Evolutionary conservation across 2,329 filamentous ascomycete genomes (phyloP).

Genomic region (Fusarium decemcellulare): DNA sequence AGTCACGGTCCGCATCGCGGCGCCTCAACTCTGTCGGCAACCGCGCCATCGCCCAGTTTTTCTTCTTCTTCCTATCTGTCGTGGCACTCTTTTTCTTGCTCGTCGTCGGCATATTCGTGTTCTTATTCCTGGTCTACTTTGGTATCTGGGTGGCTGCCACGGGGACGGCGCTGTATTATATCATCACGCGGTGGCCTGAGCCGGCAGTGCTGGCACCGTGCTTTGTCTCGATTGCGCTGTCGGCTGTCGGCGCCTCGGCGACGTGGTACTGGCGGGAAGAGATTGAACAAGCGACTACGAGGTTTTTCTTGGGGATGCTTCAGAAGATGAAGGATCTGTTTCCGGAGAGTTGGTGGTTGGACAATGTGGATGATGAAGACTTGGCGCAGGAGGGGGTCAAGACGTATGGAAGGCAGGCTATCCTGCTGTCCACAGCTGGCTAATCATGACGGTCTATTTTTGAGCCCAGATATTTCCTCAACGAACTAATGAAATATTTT

Average conservation of each 20-base stretch:
- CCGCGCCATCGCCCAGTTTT: conserved; percentile 43
- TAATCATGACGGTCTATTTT: no score
- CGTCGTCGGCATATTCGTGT: not conserved
- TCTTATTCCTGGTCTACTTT: conserved; percentile 17
- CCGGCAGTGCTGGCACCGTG: conserved; percentile 43
- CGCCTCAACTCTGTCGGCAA: conserved; percentile 46
- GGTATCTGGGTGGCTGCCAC: conserved; percentile 39
- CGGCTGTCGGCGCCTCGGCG: conserved; percentile 18
- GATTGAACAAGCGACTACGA: conserved; percentile 1
- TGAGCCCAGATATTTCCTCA: no score
- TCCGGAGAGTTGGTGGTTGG: conserved; percentile 23
- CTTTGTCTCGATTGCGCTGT: conserved; percentile 37
- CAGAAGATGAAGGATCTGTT: not conserved
- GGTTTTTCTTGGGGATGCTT: not conserved
- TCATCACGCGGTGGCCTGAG: conserved; percentile 48
- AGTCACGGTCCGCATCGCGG: conserved; percentile 36
- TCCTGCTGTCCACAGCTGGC: not conserved
- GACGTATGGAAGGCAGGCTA: conserved; percentile 13
- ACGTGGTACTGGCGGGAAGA: conserved; percentile 29
- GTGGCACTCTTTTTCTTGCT: not conserved
- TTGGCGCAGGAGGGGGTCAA: conserved; percentile 22
- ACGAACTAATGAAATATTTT: no score
- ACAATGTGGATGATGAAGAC: conserved; percentile 34
- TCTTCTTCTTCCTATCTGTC: conserved; percentile 14
- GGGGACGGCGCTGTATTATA: conserved; percentile 45